phyloP scores from a whole-genome alignment of 2,329 filamentous ascomycete genomes.

The Verticillium nubilum region DNA sequence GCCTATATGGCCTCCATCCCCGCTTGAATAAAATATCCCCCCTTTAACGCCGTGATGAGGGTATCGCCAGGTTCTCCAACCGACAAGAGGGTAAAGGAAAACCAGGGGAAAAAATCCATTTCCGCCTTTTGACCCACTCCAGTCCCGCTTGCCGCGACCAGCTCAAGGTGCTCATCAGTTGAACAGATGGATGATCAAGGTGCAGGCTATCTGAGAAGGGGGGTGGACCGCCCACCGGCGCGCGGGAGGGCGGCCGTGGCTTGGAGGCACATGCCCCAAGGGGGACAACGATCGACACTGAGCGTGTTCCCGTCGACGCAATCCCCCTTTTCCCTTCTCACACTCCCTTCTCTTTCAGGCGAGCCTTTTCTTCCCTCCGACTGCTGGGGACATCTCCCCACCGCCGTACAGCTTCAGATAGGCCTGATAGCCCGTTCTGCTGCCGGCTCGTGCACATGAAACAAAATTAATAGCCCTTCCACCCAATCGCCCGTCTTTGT shows the following conservation, averaged over 20 bases:
- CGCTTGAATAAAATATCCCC: not conserved
- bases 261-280: not conserved
- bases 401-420: not conserved
- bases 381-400: not conserved
- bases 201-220: not conserved
- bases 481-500: constrained; percentile 4
- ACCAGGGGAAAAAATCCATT: not conserved
- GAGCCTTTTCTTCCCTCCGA: not conserved
- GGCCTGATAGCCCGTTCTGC: not conserved
- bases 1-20: constrained; percentile 4
- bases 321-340: not conserved
- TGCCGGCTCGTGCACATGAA: not conserved
- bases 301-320: not conserved
- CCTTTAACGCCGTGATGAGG: constrained; percentile 11
- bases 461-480: constrained; percentile 5
- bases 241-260: not conserved
- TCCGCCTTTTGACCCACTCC: not conserved
- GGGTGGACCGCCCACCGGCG: not conserved
- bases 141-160: not conserved
- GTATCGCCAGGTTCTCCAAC: constrained; percentile 13
- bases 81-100: not conserved
- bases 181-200: not conserved
- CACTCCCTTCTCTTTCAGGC: not conserved
- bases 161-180: not conserved
- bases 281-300: not conserved